These are phyloP conservation scores for Schizochytrium sp. DNA, from an alignment of 108 stramenopile genomes.

Conservation along the genomic window DNA sequence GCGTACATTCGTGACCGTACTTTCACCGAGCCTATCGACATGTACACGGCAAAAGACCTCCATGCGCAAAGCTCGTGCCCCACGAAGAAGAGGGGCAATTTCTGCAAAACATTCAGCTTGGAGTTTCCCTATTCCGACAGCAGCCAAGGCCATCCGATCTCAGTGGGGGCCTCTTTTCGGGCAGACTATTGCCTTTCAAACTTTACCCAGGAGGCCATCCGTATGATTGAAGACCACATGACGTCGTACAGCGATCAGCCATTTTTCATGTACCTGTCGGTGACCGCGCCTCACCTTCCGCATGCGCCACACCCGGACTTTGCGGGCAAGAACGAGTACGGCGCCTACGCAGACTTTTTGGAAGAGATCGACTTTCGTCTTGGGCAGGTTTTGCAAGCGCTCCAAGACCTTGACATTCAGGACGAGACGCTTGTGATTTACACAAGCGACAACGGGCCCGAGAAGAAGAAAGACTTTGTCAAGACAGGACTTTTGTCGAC, in stretches of 20 bases:
- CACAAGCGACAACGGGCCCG: not conserved
- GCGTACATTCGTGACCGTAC: not conserved
- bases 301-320: not conserved
- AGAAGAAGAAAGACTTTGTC: not conserved
- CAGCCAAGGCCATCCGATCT: not conserved
- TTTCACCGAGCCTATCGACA: not conserved
- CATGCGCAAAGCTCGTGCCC: no score
- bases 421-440: not conserved
- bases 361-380: not conserved
- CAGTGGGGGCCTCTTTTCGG: not conserved
- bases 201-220: not conserved
- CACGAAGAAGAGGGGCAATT: not conserved
- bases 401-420: not conserved
- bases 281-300: not conserved
- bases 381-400: not conserved
- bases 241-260: not conserved
- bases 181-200: not conserved
- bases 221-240: not conserved
- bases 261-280: not conserved
- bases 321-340: not conserved
- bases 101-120: not conserved
- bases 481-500: not conserved
- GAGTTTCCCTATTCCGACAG: not conserved
- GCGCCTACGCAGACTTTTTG: not conserved
- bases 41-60: no score